Percentiles rank a stretch among this genome's conserved stretches.
Evolutionary conservation across 768 basidiomycete species (phyloP).

Genomic region (Trametes cingulata): DNA sequence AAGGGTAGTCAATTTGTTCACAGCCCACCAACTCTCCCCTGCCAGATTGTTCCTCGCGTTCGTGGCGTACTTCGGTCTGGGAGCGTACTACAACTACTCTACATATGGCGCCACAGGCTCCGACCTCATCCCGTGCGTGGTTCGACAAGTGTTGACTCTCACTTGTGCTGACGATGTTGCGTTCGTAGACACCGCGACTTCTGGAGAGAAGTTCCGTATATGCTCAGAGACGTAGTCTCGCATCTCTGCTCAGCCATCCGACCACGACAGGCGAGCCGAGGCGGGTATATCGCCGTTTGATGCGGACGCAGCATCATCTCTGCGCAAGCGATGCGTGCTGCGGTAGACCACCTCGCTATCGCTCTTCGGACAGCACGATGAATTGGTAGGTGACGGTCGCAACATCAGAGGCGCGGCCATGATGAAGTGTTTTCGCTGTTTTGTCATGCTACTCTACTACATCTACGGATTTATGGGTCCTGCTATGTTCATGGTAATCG

Average conservation of each 20-base stretch:
- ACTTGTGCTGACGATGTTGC: constrained; percentile 11
- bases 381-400: neutral
- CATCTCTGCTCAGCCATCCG: constrained; percentile 77
- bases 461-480: neutral
- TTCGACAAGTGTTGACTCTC: constrained; percentile 4
- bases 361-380: neutral
- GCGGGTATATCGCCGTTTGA: constrained; percentile 79
- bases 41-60: constrained; percentile 65
- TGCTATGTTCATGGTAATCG: constrained; percentile 6
- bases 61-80: constrained; percentile 69
- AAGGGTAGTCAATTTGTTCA: neutral
- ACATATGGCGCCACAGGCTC: constrained; percentile 82
- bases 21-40: neutral
- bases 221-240: constrained; percentile 74
- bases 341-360: constrained; percentile 54
- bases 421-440: neutral
- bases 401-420: neutral
- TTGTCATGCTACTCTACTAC: constrained; percentile 9
- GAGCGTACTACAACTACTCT: constrained; percentile 86
- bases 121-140: constrained; percentile 81
- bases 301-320: neutral
- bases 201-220: constrained; percentile 87
- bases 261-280: constrained; percentile 63
- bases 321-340: constrained; percentile 56
- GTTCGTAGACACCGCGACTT: constrained; percentile 77